phyloP scores from a whole-genome alignment of 1,284 basidiomycete genomes.

The Jaminaea rosea region DNA sequence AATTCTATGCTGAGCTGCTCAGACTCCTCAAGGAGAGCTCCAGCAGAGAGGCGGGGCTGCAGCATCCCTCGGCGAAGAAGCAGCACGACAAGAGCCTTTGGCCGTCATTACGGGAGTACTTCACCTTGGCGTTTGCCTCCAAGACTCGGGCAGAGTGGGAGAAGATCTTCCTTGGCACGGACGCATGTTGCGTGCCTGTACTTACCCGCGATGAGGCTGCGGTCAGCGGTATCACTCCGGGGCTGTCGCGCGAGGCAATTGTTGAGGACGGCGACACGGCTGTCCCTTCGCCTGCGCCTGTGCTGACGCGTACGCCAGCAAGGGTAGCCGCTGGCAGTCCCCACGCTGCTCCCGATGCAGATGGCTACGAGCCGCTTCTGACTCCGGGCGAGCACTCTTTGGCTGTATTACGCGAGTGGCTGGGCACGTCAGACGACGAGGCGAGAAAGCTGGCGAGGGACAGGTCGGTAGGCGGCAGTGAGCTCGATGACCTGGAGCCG shows the following conservation, averaged over 20 bases:
- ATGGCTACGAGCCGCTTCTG: slow-evolving; percentile 21
- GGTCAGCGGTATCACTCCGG: slow-evolving; percentile 18
- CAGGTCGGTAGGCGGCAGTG: neutral
- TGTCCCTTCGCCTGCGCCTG: slow-evolving; percentile 41
- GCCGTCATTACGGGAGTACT: slow-evolving; percentile 57
- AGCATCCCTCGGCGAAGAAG: slow-evolving; percentile 51
- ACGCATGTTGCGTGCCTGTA: slow-evolving; percentile 68
- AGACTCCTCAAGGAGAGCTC: slow-evolving; percentile 14
- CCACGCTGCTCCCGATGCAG: slow-evolving; percentile 15
- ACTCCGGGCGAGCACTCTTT: slow-evolving; percentile 40
- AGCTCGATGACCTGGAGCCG: too few species aligned
- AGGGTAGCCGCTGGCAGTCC: slow-evolving; percentile 15
- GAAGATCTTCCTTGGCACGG: slow-evolving; percentile 60
- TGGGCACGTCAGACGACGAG: slow-evolving; percentile 13
- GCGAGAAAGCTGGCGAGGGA: neutral
- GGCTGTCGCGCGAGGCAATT: slow-evolving; percentile 6
- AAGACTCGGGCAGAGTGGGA: slow-evolving; percentile 64
- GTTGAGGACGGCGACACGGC: slow-evolving; percentile 20
- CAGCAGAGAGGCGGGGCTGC: slow-evolving; percentile 6
- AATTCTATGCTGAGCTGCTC: slow-evolving; percentile 25
- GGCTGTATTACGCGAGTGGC: slow-evolving; percentile 29
- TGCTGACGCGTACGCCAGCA: slow-evolving; percentile 38
- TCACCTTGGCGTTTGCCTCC: slow-evolving; percentile 59
- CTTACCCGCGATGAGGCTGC: slow-evolving; percentile 49
- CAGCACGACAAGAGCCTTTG: slow-evolving; percentile 57